phyloP scores from a whole-genome alignment of 192 early-diverging fungal species.

The Phycomyces blakesleeanus region DNA sequence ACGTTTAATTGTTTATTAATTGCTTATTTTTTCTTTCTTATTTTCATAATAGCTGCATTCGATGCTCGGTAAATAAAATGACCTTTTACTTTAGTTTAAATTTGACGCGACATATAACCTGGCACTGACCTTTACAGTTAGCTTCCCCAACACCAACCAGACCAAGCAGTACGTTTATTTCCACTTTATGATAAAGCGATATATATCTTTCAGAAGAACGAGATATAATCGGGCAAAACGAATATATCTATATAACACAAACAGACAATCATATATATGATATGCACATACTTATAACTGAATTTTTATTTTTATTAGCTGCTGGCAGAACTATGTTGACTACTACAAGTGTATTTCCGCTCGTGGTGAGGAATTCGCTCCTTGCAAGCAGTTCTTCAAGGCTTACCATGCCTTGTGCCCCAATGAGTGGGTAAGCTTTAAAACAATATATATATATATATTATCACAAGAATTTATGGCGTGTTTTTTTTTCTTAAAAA shows the following conservation, averaged over 20 bases:
- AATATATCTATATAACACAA: constrained; percentile 1
- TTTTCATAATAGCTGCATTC: constrained; percentile 45
- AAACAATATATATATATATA: neutral
- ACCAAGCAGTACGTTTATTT: constrained; percentile 77
- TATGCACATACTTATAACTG: no score
- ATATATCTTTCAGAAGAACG: no score
- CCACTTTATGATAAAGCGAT: no score
- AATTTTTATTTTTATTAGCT: no score
- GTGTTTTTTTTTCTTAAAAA: no score
- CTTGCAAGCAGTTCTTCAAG: constrained; percentile 87
- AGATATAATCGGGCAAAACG: no score
- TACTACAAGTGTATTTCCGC: constrained; percentile 86
- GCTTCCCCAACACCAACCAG: constrained; percentile 99
- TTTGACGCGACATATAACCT: neutral
- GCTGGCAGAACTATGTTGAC: constrained; percentile 99
- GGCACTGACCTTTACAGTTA: constrained; percentile 3
- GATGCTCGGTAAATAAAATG: constrained; percentile 47
- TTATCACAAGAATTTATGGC: neutral
- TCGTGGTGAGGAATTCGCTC: constrained; percentile 94
- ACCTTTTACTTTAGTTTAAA: neutral
- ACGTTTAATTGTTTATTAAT: no score
- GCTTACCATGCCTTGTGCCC: constrained; percentile 90
- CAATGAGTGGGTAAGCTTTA: constrained; percentile 78
- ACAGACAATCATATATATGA: no score
- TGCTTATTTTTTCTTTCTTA: constrained; percentile 3